Conservation (phyloP, 257 asterid genomes). For the Plantago elongata region DNA sequence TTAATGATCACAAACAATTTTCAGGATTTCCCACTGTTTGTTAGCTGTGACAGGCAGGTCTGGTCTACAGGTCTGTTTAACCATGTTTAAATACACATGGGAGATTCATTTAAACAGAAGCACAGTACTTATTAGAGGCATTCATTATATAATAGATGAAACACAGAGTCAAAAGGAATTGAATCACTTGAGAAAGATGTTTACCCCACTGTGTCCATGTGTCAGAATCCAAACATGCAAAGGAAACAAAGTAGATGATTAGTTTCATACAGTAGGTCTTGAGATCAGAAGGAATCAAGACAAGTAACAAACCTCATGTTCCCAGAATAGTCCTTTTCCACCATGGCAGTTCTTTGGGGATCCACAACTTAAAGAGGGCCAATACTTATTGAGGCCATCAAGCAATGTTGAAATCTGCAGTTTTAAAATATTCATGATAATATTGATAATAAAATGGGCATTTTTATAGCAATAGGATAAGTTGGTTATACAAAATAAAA, state of each 20-base stretch:
- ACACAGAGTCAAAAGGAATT: constrained; percentile 18
- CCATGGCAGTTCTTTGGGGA: constrained; percentile 65
- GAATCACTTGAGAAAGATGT: constrained; percentile 24
- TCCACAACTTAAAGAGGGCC: constrained; percentile 78
- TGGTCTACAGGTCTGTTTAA: too few relatives aligned
- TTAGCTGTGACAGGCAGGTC: too few relatives aligned
- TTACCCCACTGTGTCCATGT: constrained; percentile 79
- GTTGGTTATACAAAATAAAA: constrained; percentile 7
- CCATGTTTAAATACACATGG: too few relatives aligned
- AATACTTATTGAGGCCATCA: constrained; percentile 49
- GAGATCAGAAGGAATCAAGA: constrained; percentile 11
- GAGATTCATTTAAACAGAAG: too few relatives aligned
- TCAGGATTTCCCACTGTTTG: too few relatives aligned
- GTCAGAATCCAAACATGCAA: constrained; percentile 40
- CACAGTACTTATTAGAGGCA: too few relatives aligned
- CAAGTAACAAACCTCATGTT: constrained; percentile 66
- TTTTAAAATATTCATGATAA: neutral
- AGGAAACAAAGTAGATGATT: constrained; percentile 31
- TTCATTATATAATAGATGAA: constrained; percentile 9
- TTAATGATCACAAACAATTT: too few relatives aligned
- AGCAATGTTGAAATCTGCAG: constrained; percentile 62
- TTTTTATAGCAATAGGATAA: constrained; percentile 8
- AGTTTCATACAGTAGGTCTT: constrained; percentile 31
- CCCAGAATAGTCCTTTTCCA: constrained; percentile 85
- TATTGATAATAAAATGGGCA: neutral